Base-by-base conservation (phyloP, 2,329 filamentous ascomycete genomes). In the Aureobasidium sp. region DNA sequence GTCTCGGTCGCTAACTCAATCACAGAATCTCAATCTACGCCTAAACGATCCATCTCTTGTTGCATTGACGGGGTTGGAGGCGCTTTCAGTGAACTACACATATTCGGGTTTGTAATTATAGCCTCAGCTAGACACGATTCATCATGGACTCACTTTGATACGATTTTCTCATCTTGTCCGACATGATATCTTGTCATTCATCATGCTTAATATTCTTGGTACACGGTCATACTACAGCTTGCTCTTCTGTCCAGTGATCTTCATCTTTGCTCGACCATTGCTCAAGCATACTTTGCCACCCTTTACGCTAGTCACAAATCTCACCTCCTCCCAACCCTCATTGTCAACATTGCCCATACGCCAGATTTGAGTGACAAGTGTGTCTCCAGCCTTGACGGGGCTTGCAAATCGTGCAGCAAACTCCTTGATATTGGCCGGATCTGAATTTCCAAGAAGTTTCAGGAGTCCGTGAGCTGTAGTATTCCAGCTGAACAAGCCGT, bases 401-500 rank as follows among this genome's bases (percentile, higher is more conserved):
- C 85, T 88, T 13, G 90, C 90, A 73, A 96, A 96, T 47, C 92
- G 82, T 20, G 91, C 91, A 78, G 93, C 90, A 79, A 93, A 96
- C 76, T 94, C 90, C 76, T 85, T 89, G 68, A 97, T 80, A 70
- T 93, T 95, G 67, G 83, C 83, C 1, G 92, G 89, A 71, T 96
- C 84, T 73, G 87, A 88, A 51, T 82, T 87, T 50, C 90, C 91
- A 24, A 96, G 79, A 43, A 82, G 77, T 74, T 88, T 83, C 61
- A 96, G 78, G 63, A 96, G 78, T 32, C 83, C 86, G 71, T 93
- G 90, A 17, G 84, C 84, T 1, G 89, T 84, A 63, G 84, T 84
- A 78, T 96, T 96, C 87, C 89, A 96, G 68, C 86, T 90, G 78
- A 87, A 96, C 50, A 96, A 80, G 24, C 92, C 92, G 77, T 96